These are phyloP conservation scores for Mycena olivaceomarginata DNA, from an alignment of 768 basidiomycete species.

Conservation along the genomic window DNA sequence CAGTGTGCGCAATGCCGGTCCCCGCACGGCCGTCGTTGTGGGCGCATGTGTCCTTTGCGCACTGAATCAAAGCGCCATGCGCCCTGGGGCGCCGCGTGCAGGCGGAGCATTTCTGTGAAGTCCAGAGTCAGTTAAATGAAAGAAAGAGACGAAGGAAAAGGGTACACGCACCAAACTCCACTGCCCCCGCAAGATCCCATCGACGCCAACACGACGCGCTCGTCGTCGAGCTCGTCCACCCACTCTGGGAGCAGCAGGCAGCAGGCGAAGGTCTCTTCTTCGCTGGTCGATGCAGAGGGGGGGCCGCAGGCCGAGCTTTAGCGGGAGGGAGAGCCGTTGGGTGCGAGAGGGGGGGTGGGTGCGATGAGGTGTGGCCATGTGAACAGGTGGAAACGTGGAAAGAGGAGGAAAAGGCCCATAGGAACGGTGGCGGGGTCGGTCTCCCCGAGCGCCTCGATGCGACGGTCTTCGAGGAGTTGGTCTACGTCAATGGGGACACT, in stretches of 20 bases:
- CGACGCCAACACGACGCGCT: slow-evolving; percentile 85
- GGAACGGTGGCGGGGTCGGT: slow-evolving; percentile 39
- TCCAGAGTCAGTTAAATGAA: not conserved
- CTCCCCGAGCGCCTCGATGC: slow-evolving; percentile 60
- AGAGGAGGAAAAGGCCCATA: not conserved
- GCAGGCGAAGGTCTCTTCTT: slow-evolving; percentile 75
- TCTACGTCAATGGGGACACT: slow-evolving; percentile 97
- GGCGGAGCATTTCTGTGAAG: slow-evolving; percentile 92
- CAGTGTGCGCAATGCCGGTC: slow-evolving; percentile 73
- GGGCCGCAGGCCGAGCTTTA: slow-evolving; percentile 81
- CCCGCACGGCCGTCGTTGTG: slow-evolving; percentile 67
- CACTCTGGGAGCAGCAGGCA: slow-evolving; percentile 92
- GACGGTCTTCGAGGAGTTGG: slow-evolving; percentile 83
- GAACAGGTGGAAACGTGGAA: slow-evolving; percentile 28
- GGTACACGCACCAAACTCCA: slow-evolving; percentile 96
- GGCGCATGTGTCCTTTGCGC: slow-evolving; percentile 95
- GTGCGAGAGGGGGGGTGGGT: slow-evolving; percentile 54
- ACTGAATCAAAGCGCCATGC: slow-evolving; percentile 92
- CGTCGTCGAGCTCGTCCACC: slow-evolving; percentile 81
- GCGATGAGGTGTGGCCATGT: slow-evolving; percentile 36
- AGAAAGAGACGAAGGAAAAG: slow-evolving; percentile 46
- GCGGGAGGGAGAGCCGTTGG: slow-evolving; percentile 75
- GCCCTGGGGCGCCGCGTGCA: slow-evolving; percentile 83
- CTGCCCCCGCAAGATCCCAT: slow-evolving; percentile 91
- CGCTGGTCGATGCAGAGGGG: slow-evolving; percentile 78